Percentiles rank a stretch among this genome's conserved stretches.
Evolutionary conservation across 2,329 filamentous ascomycete species (phyloP).

Genomic region (Aspergillus puulaauensis): DNA sequence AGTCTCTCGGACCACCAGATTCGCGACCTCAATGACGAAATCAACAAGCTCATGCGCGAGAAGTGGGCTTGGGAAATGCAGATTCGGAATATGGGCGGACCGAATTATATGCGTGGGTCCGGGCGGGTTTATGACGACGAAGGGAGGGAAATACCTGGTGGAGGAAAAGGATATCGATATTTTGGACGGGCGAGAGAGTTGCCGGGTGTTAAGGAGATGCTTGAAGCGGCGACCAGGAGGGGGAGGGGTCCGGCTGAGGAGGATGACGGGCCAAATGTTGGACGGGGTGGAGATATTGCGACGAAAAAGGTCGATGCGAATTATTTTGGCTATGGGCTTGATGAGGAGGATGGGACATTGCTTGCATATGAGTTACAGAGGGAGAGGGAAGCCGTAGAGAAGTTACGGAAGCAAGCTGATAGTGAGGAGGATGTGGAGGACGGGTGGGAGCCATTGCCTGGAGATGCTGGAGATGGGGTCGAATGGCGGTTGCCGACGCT

Average conservation of each 20-base stretch:
- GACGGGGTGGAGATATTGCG: slow-evolving; percentile 42
- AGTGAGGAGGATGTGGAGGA: slow-evolving; percentile 56
- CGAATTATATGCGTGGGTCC: slow-evolving; percentile 85
- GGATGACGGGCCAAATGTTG: slow-evolving; percentile 63
- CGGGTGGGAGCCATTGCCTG: slow-evolving; percentile 83
- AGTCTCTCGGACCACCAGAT: slow-evolving; percentile 96
- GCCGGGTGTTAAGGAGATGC: slow-evolving; percentile 94
- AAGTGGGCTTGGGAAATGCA: slow-evolving; percentile 99
- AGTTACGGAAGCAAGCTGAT: slow-evolving; percentile 61
- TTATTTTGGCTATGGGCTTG: slow-evolving; percentile 93
- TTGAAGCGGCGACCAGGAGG: slow-evolving; percentile 70
- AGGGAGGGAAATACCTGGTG: slow-evolving; percentile 66
- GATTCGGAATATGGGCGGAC: slow-evolving; percentile 91
- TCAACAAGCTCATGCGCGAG: slow-evolving; percentile 98
- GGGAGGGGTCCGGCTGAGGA: slow-evolving; percentile 65
- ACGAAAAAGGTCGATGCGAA: slow-evolving; percentile 79
- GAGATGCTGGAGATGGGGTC: slow-evolving; percentile 78
- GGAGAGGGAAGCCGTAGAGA: slow-evolving; percentile 76
- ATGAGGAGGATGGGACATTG: slow-evolving; percentile 83
- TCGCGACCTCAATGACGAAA: slow-evolving; percentile 96
- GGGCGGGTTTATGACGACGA: slow-evolving; percentile 72
- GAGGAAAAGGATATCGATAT: slow-evolving; percentile 89
- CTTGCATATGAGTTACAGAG: slow-evolving; percentile 78
- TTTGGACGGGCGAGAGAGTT: slow-evolving; percentile 88
- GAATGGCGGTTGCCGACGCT: slow-evolving; percentile 80